phyloP scores from a whole-genome alignment of 2,329 filamentous ascomycete genomes.

The Alternaria sp. region DNA sequence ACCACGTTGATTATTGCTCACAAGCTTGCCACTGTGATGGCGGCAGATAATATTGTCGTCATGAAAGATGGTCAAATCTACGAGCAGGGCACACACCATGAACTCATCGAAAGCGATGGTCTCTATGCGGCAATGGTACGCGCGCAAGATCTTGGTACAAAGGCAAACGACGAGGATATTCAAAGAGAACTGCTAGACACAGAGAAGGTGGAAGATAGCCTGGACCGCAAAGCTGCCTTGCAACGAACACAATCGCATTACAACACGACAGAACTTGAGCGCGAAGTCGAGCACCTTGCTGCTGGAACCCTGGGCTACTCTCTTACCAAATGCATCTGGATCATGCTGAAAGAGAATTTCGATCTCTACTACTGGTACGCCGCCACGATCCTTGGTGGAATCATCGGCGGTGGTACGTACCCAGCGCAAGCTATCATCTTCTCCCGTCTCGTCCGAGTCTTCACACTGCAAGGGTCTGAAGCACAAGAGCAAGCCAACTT shows the following conservation, averaged over 20 bases:
- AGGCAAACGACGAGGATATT: background rate
- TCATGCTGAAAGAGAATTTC: slow-evolving; percentile 22
- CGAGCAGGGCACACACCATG: slow-evolving; percentile 68
- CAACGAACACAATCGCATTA: slow-evolving; percentile 18
- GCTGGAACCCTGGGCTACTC: slow-evolving; percentile 19
- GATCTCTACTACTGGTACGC: slow-evolving; percentile 7
- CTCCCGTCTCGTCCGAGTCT: slow-evolving; percentile 23
- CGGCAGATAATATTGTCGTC: slow-evolving; percentile 67
- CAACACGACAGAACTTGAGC: background rate
- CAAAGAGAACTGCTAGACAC: slow-evolving; percentile 6
- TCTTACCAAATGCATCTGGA: slow-evolving; percentile 19
- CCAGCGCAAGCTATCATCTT: slow-evolving; percentile 27
- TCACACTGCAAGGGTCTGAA: slow-evolving; percentile 23
- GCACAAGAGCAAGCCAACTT: slow-evolving; percentile 25
- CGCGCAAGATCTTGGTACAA: slow-evolving; percentile 35
- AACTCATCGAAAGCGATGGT: slow-evolving; percentile 6
- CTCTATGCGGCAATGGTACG: slow-evolving; percentile 20
- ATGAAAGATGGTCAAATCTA: slow-evolving; percentile 72
- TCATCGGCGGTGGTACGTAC: slow-evolving; percentile 6
- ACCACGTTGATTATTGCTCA: slow-evolving; percentile 96
- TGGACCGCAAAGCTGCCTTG: slow-evolving; percentile 9
- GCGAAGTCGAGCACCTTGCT: slow-evolving; percentile 15
- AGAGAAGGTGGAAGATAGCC: background rate
- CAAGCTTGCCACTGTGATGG: slow-evolving; percentile 80
- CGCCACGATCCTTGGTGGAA: background rate